phyloP scores from a whole-genome alignment of 805 yeast genomes.

The Kuraishia borneana region DNA sequence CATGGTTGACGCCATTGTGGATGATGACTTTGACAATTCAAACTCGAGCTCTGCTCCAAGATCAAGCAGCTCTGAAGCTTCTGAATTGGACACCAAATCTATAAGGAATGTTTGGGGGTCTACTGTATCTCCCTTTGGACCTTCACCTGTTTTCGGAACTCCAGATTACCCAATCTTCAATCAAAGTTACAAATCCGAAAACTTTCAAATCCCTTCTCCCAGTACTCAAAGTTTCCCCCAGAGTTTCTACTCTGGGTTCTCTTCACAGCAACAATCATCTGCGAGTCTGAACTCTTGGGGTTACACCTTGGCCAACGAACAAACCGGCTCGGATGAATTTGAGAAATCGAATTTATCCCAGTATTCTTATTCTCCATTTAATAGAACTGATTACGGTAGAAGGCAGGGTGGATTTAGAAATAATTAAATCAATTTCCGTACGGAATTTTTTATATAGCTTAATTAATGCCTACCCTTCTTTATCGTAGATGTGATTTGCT shows the following conservation, averaged over 20 bases:
- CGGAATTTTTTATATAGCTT: no score
- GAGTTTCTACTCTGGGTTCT: background rate
- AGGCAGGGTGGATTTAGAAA: no score
- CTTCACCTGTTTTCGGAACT: background rate
- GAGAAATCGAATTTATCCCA: background rate
- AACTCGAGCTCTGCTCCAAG: background rate
- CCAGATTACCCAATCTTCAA: background rate
- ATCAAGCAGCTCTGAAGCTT: background rate
- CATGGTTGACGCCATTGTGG: slow-evolving; percentile 21
- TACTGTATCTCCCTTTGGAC: background rate
- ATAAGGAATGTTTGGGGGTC: background rate
- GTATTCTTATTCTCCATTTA: background rate
- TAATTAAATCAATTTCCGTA: no score
- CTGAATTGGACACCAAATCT: background rate
- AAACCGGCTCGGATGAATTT: background rate
- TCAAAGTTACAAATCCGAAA: background rate
- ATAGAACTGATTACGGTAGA: no score
- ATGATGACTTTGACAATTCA: slow-evolving; percentile 7
- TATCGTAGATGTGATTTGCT: slow-evolving; percentile 22
- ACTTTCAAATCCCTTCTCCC: no score
- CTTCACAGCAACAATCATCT: background rate
- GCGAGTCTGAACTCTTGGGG: background rate
- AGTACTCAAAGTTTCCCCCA: no score
- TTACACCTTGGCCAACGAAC: background rate
- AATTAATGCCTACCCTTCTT: slow-evolving; percentile 29